Conservation (phyloP, 352 stramenopile genomes). For the Phytophthora litchii region DNA sequence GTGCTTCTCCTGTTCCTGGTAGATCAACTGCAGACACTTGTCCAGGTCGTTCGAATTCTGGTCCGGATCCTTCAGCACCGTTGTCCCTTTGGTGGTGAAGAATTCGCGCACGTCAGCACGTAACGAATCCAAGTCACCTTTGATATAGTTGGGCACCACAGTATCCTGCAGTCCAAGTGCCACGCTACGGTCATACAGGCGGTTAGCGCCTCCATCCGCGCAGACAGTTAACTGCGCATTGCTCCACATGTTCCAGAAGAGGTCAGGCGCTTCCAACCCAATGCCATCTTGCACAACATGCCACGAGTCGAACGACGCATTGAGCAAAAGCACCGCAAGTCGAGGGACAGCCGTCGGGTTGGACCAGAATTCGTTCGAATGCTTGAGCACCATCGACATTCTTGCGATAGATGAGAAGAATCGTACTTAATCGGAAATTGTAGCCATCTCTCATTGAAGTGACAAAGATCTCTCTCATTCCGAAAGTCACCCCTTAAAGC, state of each 20-base stretch:
- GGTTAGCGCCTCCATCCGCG: slow-evolving; percentile 95
- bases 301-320: slow-evolving; percentile 51
- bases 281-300: slow-evolving; percentile 28
- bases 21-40: too few species aligned
- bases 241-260: slow-evolving; percentile 76
- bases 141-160: slow-evolving; percentile 91
- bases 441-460: not conserved
- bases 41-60: slow-evolving; percentile 96
- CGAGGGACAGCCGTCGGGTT: slow-evolving; percentile 41
- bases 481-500: not conserved
- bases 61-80: slow-evolving; percentile 79
- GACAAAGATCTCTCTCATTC: not conserved
- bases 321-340: slow-evolving; percentile 66
- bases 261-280: slow-evolving; percentile 26
- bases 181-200: slow-evolving; percentile 84
- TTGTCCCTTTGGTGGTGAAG: slow-evolving; percentile 71
- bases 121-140: slow-evolving; percentile 95
- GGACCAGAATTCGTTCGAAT: slow-evolving; percentile 64
- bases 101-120: slow-evolving; percentile 86
- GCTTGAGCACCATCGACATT: not conserved
- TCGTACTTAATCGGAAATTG: not conserved
- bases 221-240: slow-evolving; percentile 81
- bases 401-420: not conserved
- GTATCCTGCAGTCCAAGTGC: slow-evolving; percentile 40
- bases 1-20: too few species aligned